Conservation (phyloP, 495 filamentous ascomycete species). For the Corynascus novoguineensis region DNA sequence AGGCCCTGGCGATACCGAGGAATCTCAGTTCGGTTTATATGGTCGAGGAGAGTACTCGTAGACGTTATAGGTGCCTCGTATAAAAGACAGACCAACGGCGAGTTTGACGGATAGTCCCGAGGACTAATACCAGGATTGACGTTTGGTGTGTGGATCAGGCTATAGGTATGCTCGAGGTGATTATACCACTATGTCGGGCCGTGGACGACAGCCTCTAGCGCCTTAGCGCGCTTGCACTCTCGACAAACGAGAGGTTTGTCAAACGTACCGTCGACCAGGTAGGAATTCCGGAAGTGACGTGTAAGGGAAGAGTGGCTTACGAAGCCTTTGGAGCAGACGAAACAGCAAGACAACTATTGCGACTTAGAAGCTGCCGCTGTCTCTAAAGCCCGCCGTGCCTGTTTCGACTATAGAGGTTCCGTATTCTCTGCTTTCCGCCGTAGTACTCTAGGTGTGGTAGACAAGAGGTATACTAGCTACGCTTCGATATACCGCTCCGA, state of each 20-base stretch:
- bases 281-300: conserved; percentile 5
- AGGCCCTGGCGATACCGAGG: conserved; percentile 7
- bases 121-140: conserved; percentile 11
- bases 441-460: background rate
- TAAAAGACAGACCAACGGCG: conserved; percentile 6
- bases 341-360: conserved; percentile 8
- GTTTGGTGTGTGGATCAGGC: conserved; percentile 12
- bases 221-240: conserved; percentile 7
- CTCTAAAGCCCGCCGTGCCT: too few relatives aligned
- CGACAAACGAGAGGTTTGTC: conserved; percentile 10
- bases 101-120: too few relatives aligned
- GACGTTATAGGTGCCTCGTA: conserved; percentile 10
- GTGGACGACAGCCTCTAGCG: conserved; percentile 12
- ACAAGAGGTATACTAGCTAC: conserved; percentile 7
- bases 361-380: conserved; percentile 2
- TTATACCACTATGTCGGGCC: conserved; percentile 5
- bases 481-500: conserved; percentile 10
- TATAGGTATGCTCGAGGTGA: conserved; percentile 11
- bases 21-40: conserved; percentile 13
- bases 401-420: too few relatives aligned
- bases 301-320: conserved; percentile 5
- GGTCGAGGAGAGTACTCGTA: conserved; percentile 8
- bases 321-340: conserved; percentile 8
- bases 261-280: conserved; percentile 12
- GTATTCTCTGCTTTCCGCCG: background rate